A percentile compares a stretch with the other conserved stretches of the same genome.
These are phyloP conservation scores for Zizania palustris DNA, from an alignment of 202 grass and related monocot genomes.

Conservation along the genomic window DNA sequence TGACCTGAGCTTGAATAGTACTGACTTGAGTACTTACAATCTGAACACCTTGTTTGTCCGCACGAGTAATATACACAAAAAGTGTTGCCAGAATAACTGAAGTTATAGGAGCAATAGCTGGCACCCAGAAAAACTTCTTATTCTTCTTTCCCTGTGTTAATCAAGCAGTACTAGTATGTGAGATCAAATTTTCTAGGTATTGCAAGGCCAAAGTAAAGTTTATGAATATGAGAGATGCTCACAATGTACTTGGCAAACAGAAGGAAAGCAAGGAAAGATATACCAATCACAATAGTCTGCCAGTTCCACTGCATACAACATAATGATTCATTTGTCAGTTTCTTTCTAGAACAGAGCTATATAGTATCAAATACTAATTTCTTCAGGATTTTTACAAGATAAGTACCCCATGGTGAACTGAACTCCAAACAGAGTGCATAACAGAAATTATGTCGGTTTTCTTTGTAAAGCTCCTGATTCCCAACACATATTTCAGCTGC, in stretches of 20 bases:
- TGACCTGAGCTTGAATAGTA: background rate
- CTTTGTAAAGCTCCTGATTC: slow-evolving; percentile 79
- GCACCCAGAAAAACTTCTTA: slow-evolving; percentile 83
- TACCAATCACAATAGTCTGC: slow-evolving; percentile 82
- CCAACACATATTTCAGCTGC: slow-evolving; percentile 87
- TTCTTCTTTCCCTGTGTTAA: slow-evolving; percentile 75
- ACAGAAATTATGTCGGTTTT: slow-evolving; percentile 93
- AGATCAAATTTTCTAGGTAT: background rate
- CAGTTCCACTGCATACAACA: slow-evolving; percentile 87
- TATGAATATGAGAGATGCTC: slow-evolving; percentile 36
- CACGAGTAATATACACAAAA: slow-evolving; percentile 83
- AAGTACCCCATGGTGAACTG: slow-evolving; percentile 80
- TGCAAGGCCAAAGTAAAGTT: background rate
- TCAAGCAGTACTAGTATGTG: slow-evolving; percentile 20
- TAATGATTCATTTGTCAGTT: slow-evolving; percentile 22
- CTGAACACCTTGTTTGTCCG: slow-evolving; percentile 90
- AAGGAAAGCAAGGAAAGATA: slow-evolving; percentile 77
- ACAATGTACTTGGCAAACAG: slow-evolving; percentile 76
- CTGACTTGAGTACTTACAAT: slow-evolving; percentile 70
- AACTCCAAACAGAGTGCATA: slow-evolving; percentile 82
- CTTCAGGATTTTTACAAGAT: slow-evolving; percentile 17
- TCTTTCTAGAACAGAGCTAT: background rate
- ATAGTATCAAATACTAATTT: background rate
- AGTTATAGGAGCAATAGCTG: slow-evolving; percentile 82
- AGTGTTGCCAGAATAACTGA: slow-evolving; percentile 88